Conservation (phyloP, 441 rosid species). For the Arabidopsis hybrid region DNA sequence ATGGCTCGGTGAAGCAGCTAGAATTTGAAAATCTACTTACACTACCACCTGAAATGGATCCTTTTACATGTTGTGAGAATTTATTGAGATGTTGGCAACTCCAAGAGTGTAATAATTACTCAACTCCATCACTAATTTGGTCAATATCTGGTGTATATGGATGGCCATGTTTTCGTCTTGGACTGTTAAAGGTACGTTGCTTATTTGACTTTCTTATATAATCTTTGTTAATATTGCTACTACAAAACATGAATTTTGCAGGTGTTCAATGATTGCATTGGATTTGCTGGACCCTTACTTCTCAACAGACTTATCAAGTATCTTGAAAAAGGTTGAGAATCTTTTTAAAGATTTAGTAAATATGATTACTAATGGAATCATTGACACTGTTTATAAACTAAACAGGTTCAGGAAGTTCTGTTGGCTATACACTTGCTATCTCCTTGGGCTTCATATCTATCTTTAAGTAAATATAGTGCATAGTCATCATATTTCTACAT, state of each 20-base stretch:
- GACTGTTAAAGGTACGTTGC: constrained; percentile 76
- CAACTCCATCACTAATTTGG: constrained; percentile 69
- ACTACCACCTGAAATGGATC: constrained; percentile 83
- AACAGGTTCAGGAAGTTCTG: constrained; percentile 70
- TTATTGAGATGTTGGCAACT: constrained; percentile 70
- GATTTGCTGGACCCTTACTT: constrained; percentile 88
- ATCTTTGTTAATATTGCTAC: constrained; percentile 7
- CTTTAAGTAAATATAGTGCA: constrained; percentile 60
- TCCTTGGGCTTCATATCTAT: constrained; percentile 78
- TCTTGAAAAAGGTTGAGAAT: constrained; percentile 77
- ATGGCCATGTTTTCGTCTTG: constrained; percentile 81
- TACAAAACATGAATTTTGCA: constrained; percentile 41
- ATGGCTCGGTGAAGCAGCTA: constrained; percentile 78
- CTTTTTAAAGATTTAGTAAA: constrained; percentile 15
- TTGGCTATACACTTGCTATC: constrained; percentile 77
- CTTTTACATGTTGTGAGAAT: constrained; percentile 71
- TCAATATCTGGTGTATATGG: constrained; percentile 84
- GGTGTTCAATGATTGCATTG: constrained; percentile 86
- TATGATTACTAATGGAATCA: constrained; percentile 22
- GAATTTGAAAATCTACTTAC: constrained; percentile 82
- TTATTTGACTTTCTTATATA: constrained; percentile 9
- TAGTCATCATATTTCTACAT: not conserved
- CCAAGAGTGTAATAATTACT: constrained; percentile 49
- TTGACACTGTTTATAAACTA: constrained; percentile 10
- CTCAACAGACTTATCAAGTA: constrained; percentile 86